phyloP scores from a whole-genome alignment of 306 rosid species.

The Alnus rubra region DNA sequence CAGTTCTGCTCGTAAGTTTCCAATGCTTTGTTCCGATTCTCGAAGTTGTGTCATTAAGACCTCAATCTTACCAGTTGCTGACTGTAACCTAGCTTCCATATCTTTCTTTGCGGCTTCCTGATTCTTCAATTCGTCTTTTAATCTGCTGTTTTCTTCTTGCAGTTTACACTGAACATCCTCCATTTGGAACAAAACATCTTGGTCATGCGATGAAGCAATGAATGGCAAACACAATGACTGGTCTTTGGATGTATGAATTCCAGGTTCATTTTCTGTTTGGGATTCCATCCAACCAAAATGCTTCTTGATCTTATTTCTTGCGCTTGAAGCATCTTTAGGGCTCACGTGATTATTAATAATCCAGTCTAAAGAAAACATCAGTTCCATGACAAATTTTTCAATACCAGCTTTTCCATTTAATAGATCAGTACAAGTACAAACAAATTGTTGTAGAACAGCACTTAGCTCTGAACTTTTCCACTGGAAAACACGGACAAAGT shows the following conservation, averaged over 20 bases:
- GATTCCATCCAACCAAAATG: slow-evolving; percentile 45
- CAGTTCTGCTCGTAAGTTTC: slow-evolving; percentile 54
- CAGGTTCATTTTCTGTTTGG: slow-evolving; percentile 29
- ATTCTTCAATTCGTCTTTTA: slow-evolving; percentile 56
- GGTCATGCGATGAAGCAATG: slow-evolving; percentile 40
- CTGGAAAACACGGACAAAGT: slow-evolving; percentile 58
- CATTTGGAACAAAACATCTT: slow-evolving; percentile 23
- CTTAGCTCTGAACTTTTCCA: slow-evolving; percentile 61
- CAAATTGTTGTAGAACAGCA: slow-evolving; percentile 50
- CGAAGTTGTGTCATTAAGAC: slow-evolving; percentile 52
- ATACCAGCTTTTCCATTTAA: slow-evolving; percentile 47
- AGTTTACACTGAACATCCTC: slow-evolving; percentile 31
- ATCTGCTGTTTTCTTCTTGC: slow-evolving; percentile 49
- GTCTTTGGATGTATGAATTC: slow-evolving; percentile 23
- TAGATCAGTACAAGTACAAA: slow-evolving; percentile 53
- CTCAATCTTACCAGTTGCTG: slow-evolving; percentile 41
- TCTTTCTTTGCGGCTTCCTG: slow-evolving; percentile 45
- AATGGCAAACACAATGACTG: slow-evolving; percentile 35
- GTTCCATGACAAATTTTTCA: slow-evolving; percentile 51
- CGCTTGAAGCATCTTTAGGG: slow-evolving; percentile 46
- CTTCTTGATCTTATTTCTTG: slow-evolving; percentile 65
- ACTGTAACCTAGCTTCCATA: slow-evolving; percentile 46
- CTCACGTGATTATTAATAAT: slow-evolving; percentile 51
- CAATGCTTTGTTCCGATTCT: slow-evolving; percentile 58
- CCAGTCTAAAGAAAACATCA: slow-evolving; percentile 65